Evolutionary conservation across 768 basidiomycete genomes (phyloP), one percentile per base, ranked within the genome.

Genomic region (Pulveroboletus ravenelii): DNA sequence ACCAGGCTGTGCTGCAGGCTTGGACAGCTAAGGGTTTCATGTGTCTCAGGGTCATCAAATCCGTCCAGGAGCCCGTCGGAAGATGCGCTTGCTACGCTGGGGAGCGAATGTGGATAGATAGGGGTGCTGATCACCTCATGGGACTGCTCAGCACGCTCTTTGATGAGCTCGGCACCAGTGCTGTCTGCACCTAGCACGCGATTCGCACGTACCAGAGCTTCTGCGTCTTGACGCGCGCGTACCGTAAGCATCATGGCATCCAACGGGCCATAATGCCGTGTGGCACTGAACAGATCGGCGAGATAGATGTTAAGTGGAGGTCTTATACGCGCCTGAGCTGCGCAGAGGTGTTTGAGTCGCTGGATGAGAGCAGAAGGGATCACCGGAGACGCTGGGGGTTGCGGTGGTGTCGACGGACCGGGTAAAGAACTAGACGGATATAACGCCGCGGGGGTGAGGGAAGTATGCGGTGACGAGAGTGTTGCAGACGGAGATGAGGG

Each of bases 201-300:
- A 44, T 75, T 75, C 5, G 88, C 89, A 13, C 81, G 76, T 10
- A 78, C 73, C 29, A 92, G 77, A n/a, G 74, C 81, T 56, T 82
- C 77, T 9, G 81, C 84, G 56, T 90, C 87, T 49, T 73, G 71
- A 53, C 78, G 75, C 0, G 84, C 77, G 32, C 75, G 76, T 17
- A 74, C 75, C 1, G 82, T 87, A 20, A 92, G 73, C 48, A 89
- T 69, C 54, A 78, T 81, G 14, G 77, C 84, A 52, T 91, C 89
- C 15, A 92, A 68, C 42, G 78, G 74, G 0, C 80, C 78, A 60
- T 84, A 81, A 58, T 90, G 85, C 7, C 89, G 79, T 20, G 82
- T 77, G 3, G 89, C 88, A 25, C 82, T 76, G 53, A 91, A 85
- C 10, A 90, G 70, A 62, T 90, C 87, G 10, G 81, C 75, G 7